phyloP scores from a whole-genome alignment of 192 early-diverging fungal species.

The Jimgerdemannia lactiflua region DNA sequence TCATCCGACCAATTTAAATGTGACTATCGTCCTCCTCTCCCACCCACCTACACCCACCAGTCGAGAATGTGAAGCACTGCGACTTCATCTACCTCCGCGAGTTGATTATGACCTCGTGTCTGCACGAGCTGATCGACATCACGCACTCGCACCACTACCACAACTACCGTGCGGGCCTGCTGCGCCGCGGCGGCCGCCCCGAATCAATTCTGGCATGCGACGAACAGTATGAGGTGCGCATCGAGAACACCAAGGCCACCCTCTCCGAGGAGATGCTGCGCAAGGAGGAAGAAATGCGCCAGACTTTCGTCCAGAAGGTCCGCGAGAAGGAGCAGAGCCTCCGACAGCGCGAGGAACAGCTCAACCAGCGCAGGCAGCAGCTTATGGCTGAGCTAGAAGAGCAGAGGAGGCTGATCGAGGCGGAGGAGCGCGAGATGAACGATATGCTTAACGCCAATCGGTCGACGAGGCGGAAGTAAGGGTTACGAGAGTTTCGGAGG shows the following conservation, averaged over 20 bases:
- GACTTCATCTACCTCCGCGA: slow-evolving; percentile 96
- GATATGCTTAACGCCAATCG: too few species aligned
- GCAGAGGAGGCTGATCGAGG: slow-evolving; percentile 48
- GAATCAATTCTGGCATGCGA: slow-evolving; percentile 80
- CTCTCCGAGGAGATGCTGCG: slow-evolving; percentile 83
- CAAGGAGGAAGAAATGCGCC: slow-evolving; percentile 99
- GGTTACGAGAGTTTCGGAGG: too few species aligned
- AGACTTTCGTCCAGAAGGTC: slow-evolving; percentile 98
- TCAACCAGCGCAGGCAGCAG: not conserved
- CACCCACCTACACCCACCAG: slow-evolving; percentile 20
- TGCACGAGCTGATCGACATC: slow-evolving; percentile 81
- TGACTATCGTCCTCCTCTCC: too few species aligned
- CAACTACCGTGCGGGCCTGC: slow-evolving; percentile 56
- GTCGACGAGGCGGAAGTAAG: too few species aligned
- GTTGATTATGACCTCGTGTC: slow-evolving; percentile 60
- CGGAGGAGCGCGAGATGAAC: too few species aligned
- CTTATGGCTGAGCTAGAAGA: slow-evolving; percentile 67
- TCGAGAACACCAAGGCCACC: slow-evolving; percentile 59
- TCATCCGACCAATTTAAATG: too few species aligned
- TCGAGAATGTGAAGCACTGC: slow-evolving; percentile 95
- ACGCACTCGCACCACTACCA: slow-evolving; percentile 79
- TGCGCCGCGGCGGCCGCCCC: slow-evolving; percentile 70
- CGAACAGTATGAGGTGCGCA: slow-evolving; percentile 70
- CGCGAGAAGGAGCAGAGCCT: slow-evolving; percentile 98
- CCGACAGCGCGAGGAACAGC: slow-evolving; percentile 92